Percentiles rank a stretch among this genome's conserved stretches.
Conservation (phyloP, 805 yeast genomes). For the Wickerhamomyces bovis region DNA sequence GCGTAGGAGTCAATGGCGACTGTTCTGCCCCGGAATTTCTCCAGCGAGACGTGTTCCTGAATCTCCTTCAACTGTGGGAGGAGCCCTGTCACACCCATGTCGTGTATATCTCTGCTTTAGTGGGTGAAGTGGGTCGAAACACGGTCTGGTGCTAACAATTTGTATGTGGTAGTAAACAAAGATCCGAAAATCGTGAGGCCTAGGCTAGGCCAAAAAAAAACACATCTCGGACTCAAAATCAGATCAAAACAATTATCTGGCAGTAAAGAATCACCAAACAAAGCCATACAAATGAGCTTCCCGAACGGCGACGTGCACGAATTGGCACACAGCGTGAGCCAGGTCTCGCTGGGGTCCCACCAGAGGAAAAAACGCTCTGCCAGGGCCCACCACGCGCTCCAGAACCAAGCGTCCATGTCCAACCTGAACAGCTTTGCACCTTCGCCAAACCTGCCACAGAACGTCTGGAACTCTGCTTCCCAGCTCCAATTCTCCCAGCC, state of each 20-base stretch:
- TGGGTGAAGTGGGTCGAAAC: neutral
- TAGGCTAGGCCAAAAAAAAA: too few relatives aligned
- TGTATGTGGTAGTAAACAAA: neutral
- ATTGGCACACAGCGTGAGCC: neutral
- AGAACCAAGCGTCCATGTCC: neutral
- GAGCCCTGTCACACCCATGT: constrained; percentile 81
- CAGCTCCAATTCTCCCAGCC: constrained; percentile 5
- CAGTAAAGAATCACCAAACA: neutral
- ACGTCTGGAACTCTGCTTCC: neutral
- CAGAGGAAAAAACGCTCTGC: neutral
- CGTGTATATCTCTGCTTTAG: neutral
- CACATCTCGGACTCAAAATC: neutral
- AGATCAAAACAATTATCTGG: neutral
- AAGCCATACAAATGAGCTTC: neutral
- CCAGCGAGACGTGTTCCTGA: constrained; percentile 53
- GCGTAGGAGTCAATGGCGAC: constrained; percentile 95
- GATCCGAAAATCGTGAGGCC: too few relatives aligned
- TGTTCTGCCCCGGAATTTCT: constrained; percentile 61
- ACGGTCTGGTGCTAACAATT: neutral
- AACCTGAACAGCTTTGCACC: neutral
- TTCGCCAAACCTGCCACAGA: neutral
- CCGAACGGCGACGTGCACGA: neutral
- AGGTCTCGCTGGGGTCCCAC: neutral
- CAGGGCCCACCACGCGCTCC: neutral
- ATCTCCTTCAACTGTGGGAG: constrained; percentile 74